A percentile compares a stretch with the other conserved stretches of the same genome.
Evolutionary conservation across 2,329 filamentous ascomycete genomes (phyloP).

Genomic region (Lecanosticta acicola): DNA sequence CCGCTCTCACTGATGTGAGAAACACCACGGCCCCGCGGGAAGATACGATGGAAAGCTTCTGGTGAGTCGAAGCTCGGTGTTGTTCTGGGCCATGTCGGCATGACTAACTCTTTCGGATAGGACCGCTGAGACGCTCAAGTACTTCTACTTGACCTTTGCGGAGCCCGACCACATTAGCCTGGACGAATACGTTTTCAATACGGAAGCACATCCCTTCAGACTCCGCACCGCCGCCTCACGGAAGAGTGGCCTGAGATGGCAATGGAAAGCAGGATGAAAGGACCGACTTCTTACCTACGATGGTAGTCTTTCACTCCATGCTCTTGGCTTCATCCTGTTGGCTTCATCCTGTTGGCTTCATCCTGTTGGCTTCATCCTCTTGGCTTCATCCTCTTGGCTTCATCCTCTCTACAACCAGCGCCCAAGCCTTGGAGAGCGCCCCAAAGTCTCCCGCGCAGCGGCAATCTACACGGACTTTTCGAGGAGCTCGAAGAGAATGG

Average conservation of each 20-base stretch:
- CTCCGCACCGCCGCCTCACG: neutral
- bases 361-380: no score
- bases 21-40: conserved; percentile 37
- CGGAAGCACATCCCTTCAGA: conserved; percentile 41
- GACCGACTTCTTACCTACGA: no score
- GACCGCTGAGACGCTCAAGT: conserved; percentile 64
- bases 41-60: conserved; percentile 71
- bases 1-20: conserved; percentile 62
- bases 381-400: no score
- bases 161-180: conserved; percentile 54
- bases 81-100: neutral
- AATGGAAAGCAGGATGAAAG: no score
- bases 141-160: conserved; percentile 59
- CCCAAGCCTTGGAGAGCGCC: no score
- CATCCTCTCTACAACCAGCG: no score
- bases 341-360: no score
- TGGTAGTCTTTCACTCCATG: no score
- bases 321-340: no score
- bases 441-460: no score
- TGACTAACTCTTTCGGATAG: neutral
- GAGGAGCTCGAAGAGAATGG: no score
- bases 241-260: neutral
- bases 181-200: conserved; percentile 49
- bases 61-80: conserved; percentile 35
- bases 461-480: no score